These are phyloP conservation scores for Pholiota microspora DNA, from an alignment of 768 basidiomycete species.

Conservation along the genomic window DNA sequence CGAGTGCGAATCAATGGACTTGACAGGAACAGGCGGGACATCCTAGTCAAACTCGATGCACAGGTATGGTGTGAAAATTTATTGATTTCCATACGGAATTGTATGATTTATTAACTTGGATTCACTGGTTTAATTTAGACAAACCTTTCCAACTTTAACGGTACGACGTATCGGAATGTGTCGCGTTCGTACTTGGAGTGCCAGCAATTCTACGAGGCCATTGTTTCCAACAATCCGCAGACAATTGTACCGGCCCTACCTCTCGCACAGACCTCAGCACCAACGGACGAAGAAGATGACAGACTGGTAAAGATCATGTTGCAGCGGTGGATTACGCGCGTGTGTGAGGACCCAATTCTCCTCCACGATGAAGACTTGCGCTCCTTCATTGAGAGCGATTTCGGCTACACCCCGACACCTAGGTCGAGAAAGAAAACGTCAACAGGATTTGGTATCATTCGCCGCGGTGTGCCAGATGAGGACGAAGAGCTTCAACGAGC, in stretches of 20 bases:
- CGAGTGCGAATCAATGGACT: conserved; percentile 86
- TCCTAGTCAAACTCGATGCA: conserved; percentile 91
- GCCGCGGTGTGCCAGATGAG: conserved; percentile 85
- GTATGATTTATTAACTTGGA: conserved; percentile 3
- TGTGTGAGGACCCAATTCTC: conserved; percentile 90
- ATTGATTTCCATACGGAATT: background rate
- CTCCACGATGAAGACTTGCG: conserved; percentile 90
- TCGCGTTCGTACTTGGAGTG: conserved; percentile 96
- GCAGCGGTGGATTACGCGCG: conserved; percentile 90
- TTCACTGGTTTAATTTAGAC: conserved; percentile 52
- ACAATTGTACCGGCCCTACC: conserved; percentile 96
- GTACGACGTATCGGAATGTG: conserved; percentile 87
- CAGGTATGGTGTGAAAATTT: conserved; percentile 63
- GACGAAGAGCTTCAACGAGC: conserved; percentile 91
- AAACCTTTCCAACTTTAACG: conserved; percentile 89
- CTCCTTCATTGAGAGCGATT: conserved; percentile 95
- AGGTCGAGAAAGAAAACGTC: conserved; percentile 69
- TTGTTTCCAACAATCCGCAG: conserved; percentile 89
- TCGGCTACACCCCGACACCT: conserved; percentile 89
- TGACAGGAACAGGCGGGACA: conserved; percentile 93
- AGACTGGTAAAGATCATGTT: conserved; percentile 92
- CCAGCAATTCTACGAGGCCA: conserved; percentile 88
- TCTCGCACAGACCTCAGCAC: conserved; percentile 93
- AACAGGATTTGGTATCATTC: conserved; percentile 74
- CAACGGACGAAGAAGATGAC: conserved; percentile 98